Base-by-base conservation (phyloP, 2,329 filamentous ascomycete genomes). In the Bipolaris victoriae region DNA sequence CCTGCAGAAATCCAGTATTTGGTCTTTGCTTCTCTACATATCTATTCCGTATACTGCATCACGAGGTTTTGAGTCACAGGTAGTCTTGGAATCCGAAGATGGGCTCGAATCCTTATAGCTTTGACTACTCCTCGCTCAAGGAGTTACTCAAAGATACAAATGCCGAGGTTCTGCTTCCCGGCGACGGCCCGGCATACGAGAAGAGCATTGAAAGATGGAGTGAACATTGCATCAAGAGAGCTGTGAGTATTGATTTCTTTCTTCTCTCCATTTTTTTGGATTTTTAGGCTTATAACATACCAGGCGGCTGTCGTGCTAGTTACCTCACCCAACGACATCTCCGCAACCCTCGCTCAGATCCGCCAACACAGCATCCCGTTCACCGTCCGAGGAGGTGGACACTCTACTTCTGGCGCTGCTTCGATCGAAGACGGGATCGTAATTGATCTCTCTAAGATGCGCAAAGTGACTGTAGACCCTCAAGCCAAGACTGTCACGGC, bases 301-400 rank as follows among this genome's bases (percentile, higher is more conserved):
- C 40, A 73, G 67, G 43, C 63, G 20, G 65, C 61, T 46, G 69
- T 72, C 7, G 60, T 72, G 4, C 60, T 64, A 45, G 60, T 66
- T 22, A 58, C 43, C 7, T 65, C 61, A 1, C 46, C 66, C 15
- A 45, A 59, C 20, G 68, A 72, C 29, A 56, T 72, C 24, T 64
- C 63, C 16, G 65, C 62, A 41, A 66, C 64, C 2, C 58, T 75
- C 1, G 58, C 57, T 3, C 67, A 70, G 43, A 59, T 68, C 36
- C 61, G 63, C 11, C 54, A 61, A 9, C 47, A 74, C 52, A 61
- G 66, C 5, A 76, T 86, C 39, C 79, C 83, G 44, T 77, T 87
- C 54, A 82, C 81, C 0, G 81, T 86, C 35, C 79, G 79, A 55
- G 81, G 84, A 13, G 85, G 85, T 16, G 83, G 84, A 0, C 85